Percentiles rank a stretch among this genome's conserved stretches.
Evolutionary conservation across 2,329 filamentous ascomycete genomes (phyloP).

Genomic region (Cytospora piceicola): DNA sequence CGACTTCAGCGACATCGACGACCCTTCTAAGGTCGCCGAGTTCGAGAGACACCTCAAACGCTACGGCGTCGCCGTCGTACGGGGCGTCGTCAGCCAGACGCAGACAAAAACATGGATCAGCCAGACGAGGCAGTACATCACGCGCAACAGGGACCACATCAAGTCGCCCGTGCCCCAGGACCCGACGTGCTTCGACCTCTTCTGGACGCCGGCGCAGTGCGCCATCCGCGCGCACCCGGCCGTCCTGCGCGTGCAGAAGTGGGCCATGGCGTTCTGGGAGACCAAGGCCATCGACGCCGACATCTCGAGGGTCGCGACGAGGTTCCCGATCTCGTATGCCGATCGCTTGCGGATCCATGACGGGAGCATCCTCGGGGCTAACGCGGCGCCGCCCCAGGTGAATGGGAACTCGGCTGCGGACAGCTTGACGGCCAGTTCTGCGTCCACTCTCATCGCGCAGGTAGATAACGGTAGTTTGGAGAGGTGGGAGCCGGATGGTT

Average conservation of each 20-base stretch:
- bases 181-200: conserved; percentile 73
- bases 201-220: conserved; percentile 73
- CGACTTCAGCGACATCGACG: conserved; percentile 55
- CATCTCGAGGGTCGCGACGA: conserved; percentile 54
- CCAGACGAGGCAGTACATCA: conserved; percentile 63
- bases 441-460: conserved; percentile 63
- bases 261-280: conserved; percentile 71
- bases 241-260: conserved; percentile 65
- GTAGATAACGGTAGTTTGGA: conserved; percentile 73
- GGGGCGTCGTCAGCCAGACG: conserved; percentile 62
- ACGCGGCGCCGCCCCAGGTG: conserved; percentile 38
- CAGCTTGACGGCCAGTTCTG: conserved; percentile 39
- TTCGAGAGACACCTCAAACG: conserved; percentile 63
- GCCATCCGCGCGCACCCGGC: conserved; percentile 68
- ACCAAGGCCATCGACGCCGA: conserved; percentile 50
- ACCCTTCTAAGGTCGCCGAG: conserved; percentile 51
- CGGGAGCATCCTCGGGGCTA: conserved; percentile 43
- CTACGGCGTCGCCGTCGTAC: conserved; percentile 67
- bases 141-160: conserved; percentile 49
- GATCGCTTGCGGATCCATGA: conserved; percentile 71
- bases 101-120: conserved; percentile 63
- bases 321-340: conserved; percentile 68
- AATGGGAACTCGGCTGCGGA: conserved; percentile 38
- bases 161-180: conserved; percentile 63
- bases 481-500: conserved; percentile 72